These are phyloP conservation scores for Diplodia mutila DNA, from an alignment of 2,329 filamentous ascomycete species.

Conservation along the genomic window DNA sequence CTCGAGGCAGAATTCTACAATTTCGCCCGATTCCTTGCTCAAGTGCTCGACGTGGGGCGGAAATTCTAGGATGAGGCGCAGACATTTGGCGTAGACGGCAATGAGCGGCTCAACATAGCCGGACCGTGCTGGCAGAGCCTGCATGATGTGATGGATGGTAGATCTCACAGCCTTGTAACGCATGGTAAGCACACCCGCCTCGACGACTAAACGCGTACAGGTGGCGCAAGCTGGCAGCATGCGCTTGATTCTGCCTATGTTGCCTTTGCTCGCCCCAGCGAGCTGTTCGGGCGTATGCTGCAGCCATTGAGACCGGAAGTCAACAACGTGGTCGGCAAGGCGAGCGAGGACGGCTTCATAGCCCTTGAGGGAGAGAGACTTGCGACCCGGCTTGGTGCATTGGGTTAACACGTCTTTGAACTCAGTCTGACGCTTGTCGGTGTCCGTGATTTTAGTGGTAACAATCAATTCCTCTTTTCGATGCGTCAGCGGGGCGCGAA, in stretches of 20 bases:
- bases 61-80: conserved; percentile 71
- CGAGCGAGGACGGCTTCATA: no score
- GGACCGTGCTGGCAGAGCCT: conserved; percentile 67
- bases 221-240: conserved; percentile 71
- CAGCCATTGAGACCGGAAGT: not conserved
- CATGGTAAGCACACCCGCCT: conserved; percentile 69
- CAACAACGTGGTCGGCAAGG: not conserved
- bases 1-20: conserved; percentile 72
- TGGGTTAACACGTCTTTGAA: not conserved
- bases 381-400: no score
- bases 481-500: not conserved
- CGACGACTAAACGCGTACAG: conserved; percentile 72
- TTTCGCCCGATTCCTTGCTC: conserved; percentile 68
- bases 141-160: conserved; percentile 78
- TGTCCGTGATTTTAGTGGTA: not conserved
- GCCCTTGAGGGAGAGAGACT: no score
- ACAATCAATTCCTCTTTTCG: not conserved
- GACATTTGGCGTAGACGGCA: conserved; percentile 76
- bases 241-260: conserved; percentile 35
- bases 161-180: conserved; percentile 77
- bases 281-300: not conserved
- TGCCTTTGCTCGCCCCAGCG: not conserved
- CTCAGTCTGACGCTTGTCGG: not conserved
- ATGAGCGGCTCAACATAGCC: conserved; percentile 70
- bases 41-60: conserved; percentile 82